Base-by-base conservation (phyloP, 805 yeast species). In the Ogataea methanolica region DNA sequence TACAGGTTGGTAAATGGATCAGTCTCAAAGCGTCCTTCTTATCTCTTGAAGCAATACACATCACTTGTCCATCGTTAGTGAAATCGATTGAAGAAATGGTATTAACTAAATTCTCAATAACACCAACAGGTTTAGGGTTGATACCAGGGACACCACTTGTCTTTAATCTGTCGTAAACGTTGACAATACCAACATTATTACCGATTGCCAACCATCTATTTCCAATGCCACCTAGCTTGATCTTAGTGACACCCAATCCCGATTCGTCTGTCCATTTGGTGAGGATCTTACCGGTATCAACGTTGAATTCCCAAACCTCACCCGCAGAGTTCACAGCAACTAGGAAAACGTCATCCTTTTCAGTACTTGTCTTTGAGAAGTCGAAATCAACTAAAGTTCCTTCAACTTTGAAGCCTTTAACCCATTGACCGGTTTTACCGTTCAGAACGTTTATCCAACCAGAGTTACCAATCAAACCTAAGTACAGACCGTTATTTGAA, bases 171-270 rank as follows among this genome's bases (percentile, higher is more conserved):
- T 90, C 96, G 62, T 92, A 94, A 16, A 94, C 71, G 56, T 84
- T 88, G 15, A 94, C 99, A 52, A 89, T 80, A 54, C 99, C 99
- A 58, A 86, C 83, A 54, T 81, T 81, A 60, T 85, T 79, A 35
- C 99, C 99, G 47, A 94, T 72, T 0, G 99, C 99, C 47, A 88
- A 67, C 88, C 88, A 92, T 54, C 88, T 78, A 61, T 83, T 82
- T 40, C 74, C 72, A 39, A 70, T 66, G 4, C 90, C 90, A 14
- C 95, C 95, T 21, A 88, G 67, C 44, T 80, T 82, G 22, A 94
- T 68, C 50, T 75, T 78, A 1, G 98, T 90, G 45, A 89, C 80
- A 21, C 96, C 96, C 33, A 87, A 74, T 29, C 96, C 96, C 17
- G 91, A 83, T 41, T 82, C 85, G 63, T 94, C 99, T 40, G 75